phyloP scores from a whole-genome alignment of 1,284 basidiomycete species.

The Polyporus tsugae region DNA sequence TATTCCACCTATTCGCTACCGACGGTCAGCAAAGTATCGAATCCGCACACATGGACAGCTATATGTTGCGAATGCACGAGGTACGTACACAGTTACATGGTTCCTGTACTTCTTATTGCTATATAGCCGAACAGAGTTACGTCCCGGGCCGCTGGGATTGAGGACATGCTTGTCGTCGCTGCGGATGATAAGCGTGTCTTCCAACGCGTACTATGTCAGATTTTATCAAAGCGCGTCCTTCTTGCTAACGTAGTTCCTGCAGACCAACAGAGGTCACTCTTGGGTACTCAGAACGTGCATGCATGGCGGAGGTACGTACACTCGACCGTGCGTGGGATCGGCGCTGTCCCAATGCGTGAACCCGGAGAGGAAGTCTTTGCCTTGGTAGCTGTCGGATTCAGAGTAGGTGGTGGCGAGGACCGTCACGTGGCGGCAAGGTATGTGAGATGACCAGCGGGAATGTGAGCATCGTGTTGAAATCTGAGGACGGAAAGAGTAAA shows the following conservation, averaged over 20 bases:
- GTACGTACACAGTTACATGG: conserved; percentile 63
- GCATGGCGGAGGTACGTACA: conserved; percentile 48
- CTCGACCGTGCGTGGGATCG: conserved; percentile 67
- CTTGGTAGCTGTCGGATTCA: conserved; percentile 51
- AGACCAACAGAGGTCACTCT: background rate
- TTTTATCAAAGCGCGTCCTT: conserved; percentile 39
- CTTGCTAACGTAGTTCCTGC: conserved; percentile 45
- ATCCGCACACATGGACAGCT: no score
- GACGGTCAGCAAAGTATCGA: background rate
- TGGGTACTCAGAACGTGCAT: no score
- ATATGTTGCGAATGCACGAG: background rate
- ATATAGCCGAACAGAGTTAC: conserved; percentile 65
- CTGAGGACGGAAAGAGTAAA: background rate
- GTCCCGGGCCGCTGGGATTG: conserved; percentile 55
- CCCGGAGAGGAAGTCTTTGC: conserved; percentile 54
- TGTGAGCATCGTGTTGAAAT: background rate
- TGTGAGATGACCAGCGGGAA: background rate
- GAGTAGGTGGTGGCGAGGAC: conserved; percentile 12
- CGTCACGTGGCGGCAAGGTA: background rate
- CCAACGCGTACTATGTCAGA: conserved; percentile 39
- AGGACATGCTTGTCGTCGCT: conserved; percentile 60
- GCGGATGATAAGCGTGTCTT: conserved; percentile 48
- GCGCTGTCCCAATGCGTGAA: conserved; percentile 58
- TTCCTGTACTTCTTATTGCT: conserved; percentile 60
- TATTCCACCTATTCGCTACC: conserved; percentile 52